Conservation (phyloP, 495 filamentous ascomycete genomes). For the Trichoderma asperelloides region DNA sequence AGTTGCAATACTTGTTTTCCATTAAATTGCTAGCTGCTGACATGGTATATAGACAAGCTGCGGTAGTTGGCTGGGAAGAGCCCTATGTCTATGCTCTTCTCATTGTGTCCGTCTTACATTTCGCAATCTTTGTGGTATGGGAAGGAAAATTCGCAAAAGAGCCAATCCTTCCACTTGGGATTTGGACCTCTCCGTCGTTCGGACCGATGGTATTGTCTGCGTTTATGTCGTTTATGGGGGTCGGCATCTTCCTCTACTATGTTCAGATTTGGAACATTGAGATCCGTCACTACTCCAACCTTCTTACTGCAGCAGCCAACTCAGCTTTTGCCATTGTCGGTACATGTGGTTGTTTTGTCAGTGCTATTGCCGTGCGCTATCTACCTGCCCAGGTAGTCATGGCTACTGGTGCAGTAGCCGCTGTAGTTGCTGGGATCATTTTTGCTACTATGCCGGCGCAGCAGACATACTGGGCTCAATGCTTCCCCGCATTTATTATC, state of each 20-base stretch:
- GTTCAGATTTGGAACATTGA: slow-evolving; percentile 10
- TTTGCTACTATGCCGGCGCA: slow-evolving; percentile 40
- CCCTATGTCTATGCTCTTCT: slow-evolving; percentile 40
- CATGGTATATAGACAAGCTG: slow-evolving; percentile 35
- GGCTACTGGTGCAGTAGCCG: slow-evolving; percentile 33
- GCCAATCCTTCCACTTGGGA: slow-evolving; percentile 42
- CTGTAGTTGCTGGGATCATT: slow-evolving; percentile 28
- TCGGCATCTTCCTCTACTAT: slow-evolving; percentile 43
- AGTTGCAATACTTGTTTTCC: neutral
- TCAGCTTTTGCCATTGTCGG: neutral
- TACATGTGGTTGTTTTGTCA: neutral
- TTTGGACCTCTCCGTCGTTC: slow-evolving; percentile 43
- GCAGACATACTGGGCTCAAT: slow-evolving; percentile 42
- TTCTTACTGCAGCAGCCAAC: neutral
- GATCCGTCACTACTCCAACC: neutral
- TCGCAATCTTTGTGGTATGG: slow-evolving; percentile 38
- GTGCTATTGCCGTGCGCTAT: neutral
- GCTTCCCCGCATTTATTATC: slow-evolving; percentile 40
- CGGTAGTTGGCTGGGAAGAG: slow-evolving; percentile 37
- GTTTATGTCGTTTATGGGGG: slow-evolving; percentile 44
- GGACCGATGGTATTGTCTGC: slow-evolving; percentile 35
- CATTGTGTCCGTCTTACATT: slow-evolving; percentile 31
- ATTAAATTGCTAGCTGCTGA: neutral
- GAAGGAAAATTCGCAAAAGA: slow-evolving; percentile 30
- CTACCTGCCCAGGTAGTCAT: slow-evolving; percentile 43